These are phyloP conservation scores for Ascoidea tarda DNA, from an alignment of 805 yeast genomes.

Conservation along the genomic window DNA sequence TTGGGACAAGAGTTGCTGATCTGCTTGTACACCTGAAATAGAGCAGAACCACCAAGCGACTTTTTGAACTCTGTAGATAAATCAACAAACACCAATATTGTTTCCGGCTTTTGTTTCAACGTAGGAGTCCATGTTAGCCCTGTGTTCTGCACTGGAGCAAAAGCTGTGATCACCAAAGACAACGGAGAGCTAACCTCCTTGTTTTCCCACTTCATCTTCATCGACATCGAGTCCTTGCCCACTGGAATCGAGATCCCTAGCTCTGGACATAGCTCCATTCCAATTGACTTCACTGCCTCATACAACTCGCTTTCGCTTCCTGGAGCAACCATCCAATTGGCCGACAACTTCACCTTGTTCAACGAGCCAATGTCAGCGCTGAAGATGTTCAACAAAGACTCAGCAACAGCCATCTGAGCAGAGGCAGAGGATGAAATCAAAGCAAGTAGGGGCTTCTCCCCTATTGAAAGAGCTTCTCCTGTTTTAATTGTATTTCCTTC, in stretches of 20 bases:
- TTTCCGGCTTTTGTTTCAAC: conserved; percentile 34
- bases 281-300: conserved; percentile 95
- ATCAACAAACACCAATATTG: conserved; percentile 69
- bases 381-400: conserved; percentile 71
- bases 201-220: conserved; percentile 96
- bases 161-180: conserved; percentile 82
- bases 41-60: conserved; percentile 84
- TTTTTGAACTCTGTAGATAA: conserved; percentile 41
- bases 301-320: conserved; percentile 94
- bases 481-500: conserved; percentile 41
- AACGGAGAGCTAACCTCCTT: conserved; percentile 94
- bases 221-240: conserved; percentile 98
- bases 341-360: conserved; percentile 72
- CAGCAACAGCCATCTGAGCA: conserved; percentile 93
- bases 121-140: conserved; percentile 93
- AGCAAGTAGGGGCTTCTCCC: conserved; percentile 89
- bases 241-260: conserved; percentile 90
- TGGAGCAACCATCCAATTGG: conserved; percentile 99
- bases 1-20: conserved; percentile 76
- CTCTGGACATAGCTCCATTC: conserved; percentile 86
- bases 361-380: conserved; percentile 81
- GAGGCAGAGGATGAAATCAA: conserved; percentile 80
- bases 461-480: conserved; percentile 98
- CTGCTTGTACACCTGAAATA: conserved; percentile 86
- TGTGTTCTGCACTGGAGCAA: conserved; percentile 75